A percentile compares a stretch with the other conserved stretches of the same genome.
Conservation (phyloP, 352 stramenopile species). For the Phytophthora citrophthora region DNA sequence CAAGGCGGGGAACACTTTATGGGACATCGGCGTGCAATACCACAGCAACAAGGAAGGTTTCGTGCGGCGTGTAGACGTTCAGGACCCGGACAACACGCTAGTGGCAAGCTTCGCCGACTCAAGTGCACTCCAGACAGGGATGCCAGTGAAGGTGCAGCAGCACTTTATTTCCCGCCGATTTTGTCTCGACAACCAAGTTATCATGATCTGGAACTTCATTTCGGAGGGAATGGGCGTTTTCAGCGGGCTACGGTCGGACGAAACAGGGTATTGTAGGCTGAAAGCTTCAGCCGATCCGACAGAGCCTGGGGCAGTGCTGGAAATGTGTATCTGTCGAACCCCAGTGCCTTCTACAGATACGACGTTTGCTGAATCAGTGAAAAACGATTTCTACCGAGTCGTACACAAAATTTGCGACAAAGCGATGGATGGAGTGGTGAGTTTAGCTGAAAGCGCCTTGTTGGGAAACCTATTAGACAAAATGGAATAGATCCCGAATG, state of each 20-base stretch:
- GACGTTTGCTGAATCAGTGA: no score
- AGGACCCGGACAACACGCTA: background rate
- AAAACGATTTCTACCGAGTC: no score
- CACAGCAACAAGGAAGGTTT: background rate
- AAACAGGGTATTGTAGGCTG: conserved; percentile 39
- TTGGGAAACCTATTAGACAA: no score
- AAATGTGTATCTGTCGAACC: background rate
- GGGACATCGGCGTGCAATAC: background rate
- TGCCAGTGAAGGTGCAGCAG: background rate
- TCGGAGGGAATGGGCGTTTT: background rate
- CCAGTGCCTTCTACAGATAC: background rate
- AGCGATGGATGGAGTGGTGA: no score
- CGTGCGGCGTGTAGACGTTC: background rate
- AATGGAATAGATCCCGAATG: no score
- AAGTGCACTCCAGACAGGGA: background rate
- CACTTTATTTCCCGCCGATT: background rate
- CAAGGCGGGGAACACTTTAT: background rate
- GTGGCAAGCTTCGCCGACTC: background rate
- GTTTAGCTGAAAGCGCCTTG: no score
- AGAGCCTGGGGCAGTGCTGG: background rate
- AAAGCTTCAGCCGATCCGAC: background rate
- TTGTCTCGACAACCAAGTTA: conserved; percentile 25
- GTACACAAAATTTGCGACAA: no score
- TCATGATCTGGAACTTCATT: conserved; percentile 15
- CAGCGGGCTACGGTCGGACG: conserved; percentile 18